phyloP scores from a whole-genome alignment of 768 basidiomycete species.

The Galerina marginata region DNA sequence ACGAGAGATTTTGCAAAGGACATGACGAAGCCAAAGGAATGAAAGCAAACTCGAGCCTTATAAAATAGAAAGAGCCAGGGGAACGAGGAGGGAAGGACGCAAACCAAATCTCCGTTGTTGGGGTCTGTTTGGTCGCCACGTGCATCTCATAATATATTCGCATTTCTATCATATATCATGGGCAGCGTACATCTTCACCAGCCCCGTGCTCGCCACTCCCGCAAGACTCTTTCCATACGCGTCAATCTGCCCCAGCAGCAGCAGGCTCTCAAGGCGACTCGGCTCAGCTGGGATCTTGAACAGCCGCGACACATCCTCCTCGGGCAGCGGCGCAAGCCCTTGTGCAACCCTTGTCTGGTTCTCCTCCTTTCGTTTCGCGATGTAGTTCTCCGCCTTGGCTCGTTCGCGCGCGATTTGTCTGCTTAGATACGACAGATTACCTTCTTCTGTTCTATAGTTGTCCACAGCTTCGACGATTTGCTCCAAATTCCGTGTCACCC shows the following conservation, averaged over 20 bases:
- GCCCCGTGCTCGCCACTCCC: conserved; percentile 59
- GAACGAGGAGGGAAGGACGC: conserved; percentile 5
- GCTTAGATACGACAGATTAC: conserved; percentile 86
- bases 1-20: conserved; percentile 49
- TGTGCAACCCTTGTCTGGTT: conserved; percentile 79
- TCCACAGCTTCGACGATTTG: conserved; percentile 86
- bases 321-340: conserved; percentile 84
- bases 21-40: conserved; percentile 33
- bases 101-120: conserved; percentile 16
- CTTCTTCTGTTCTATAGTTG: conserved; percentile 87
- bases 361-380: conserved; percentile 90
- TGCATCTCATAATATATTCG: too few species aligned
- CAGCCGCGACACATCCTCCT: conserved; percentile 82
- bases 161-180: conserved; percentile 14
- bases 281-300: conserved; percentile 92
- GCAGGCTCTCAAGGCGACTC: conserved; percentile 84
- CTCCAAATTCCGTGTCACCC: conserved; percentile 79
- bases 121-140: conserved; percentile 9
- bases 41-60: conserved; percentile 14
- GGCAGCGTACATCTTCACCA: conserved; percentile 89
- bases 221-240: conserved; percentile 81
- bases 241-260: conserved; percentile 88
- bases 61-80: conserved; percentile 18
- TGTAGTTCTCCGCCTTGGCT: conserved; percentile 74
- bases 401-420: conserved; percentile 91